Evolutionary conservation across 768 basidiomycete genomes (phyloP).

Genomic region (Exsudoporus frostii): DNA sequence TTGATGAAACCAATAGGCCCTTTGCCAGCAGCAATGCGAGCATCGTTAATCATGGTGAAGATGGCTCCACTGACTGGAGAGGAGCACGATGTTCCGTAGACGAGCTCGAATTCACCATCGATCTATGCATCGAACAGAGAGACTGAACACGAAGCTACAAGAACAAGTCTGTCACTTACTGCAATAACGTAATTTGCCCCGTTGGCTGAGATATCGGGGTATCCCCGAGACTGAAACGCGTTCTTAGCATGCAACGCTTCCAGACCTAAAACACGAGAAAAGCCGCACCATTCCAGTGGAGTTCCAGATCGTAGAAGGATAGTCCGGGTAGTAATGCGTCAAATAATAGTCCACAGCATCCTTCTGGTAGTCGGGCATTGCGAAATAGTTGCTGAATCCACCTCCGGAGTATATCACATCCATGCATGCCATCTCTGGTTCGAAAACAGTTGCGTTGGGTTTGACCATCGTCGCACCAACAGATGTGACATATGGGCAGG

Average conservation of each 20-base stretch:
- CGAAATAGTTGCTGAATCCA: constrained; percentile 42
- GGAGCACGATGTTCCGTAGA: constrained; percentile 34
- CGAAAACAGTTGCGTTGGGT: constrained; percentile 30
- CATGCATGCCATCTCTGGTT: constrained; percentile 52
- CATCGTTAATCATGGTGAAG: constrained; percentile 40
- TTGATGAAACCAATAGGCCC: constrained; percentile 22
- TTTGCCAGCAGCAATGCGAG: constrained; percentile 32
- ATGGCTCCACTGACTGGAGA: constrained; percentile 33
- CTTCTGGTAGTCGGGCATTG: constrained; percentile 40
- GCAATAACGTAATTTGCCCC: constrained; percentile 32
- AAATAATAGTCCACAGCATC: constrained; percentile 32
- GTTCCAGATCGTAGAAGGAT: constrained; percentile 26
- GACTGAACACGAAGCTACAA: neutral
- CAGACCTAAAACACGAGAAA: neutral
- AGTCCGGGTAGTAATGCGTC: constrained; percentile 28
- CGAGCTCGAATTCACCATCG: constrained; percentile 24
- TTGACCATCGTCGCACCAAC: constrained; percentile 48
- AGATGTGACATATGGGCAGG: constrained; percentile 50
- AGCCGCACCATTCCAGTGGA: constrained; percentile 24
- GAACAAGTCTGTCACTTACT: constrained; percentile 9
- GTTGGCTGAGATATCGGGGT: constrained; percentile 38
- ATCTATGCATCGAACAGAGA: constrained; percentile 2
- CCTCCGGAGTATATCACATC: constrained; percentile 43
- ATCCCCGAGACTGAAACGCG: constrained; percentile 31
- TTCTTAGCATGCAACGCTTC: constrained; percentile 4